Conservation (phyloP, 768 basidiomycete species). For the Strobilomyces dryophilus region DNA sequence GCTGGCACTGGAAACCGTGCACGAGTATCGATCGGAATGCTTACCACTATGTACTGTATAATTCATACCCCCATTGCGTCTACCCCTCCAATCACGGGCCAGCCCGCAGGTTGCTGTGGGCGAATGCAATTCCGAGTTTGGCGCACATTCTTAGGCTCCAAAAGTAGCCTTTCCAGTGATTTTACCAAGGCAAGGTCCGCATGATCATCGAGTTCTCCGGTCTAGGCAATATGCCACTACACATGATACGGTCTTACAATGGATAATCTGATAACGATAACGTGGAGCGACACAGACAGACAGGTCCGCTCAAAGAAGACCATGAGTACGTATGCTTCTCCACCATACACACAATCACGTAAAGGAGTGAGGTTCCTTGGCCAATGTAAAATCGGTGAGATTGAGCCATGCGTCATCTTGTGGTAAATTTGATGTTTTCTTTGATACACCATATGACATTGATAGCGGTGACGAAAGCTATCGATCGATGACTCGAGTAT, state of each 20-base stretch:
- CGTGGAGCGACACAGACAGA: no score
- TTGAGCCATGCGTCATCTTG: no score
- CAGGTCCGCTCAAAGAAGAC: no score
- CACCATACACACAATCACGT: no score
- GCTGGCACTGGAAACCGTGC: neutral
- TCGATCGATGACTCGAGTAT: neutral
- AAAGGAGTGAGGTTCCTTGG: no score
- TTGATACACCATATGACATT: neutral
- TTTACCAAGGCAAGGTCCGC: neutral
- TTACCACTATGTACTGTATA: constrained; percentile 11
- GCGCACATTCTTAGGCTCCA: neutral
- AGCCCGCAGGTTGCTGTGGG: neutral
- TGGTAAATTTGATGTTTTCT: neutral
- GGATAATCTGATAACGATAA: neutral
- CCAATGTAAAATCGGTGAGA: no score
- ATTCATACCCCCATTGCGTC: neutral
- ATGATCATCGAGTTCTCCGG: neutral
- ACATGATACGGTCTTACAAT: neutral
- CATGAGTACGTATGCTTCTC: no score
- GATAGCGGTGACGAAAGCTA: neutral
- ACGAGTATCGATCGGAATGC: constrained; percentile 2
- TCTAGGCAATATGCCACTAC: neutral
- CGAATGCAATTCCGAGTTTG: neutral
- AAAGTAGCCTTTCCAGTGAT: neutral
- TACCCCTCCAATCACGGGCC: neutral